Evolutionary conservation across 495 filamentous ascomycete genomes (phyloP), one percentile per base, ranked within the genome.

Genomic region (Penicillium lividum): DNA sequence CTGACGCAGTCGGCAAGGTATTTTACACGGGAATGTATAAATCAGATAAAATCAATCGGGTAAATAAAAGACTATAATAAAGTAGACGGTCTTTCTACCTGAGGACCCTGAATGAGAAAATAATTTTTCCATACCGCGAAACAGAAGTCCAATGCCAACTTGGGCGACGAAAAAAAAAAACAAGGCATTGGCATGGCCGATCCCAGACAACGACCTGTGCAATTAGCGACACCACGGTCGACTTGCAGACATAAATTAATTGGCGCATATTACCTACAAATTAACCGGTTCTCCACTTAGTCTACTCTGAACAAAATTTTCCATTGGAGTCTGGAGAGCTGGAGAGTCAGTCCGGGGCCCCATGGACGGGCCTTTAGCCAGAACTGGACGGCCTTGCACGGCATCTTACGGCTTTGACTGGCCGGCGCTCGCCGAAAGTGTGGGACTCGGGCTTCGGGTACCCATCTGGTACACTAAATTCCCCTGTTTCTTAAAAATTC

Each of bases 291-390:
- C 4, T 44, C 47, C 43, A 52, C 46, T 53, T 47, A 18, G 22
- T 40, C 38, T 40, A 0, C 31, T 33, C 31, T 6, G 31, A 53
- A 49, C 42, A 53, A 36, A 51, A 43, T 47, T 53, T 52, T 60
- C 52, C 33, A 40, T 40, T 38, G 34, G 10, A 13, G 9, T 38
- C 34, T 38, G 38, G 38, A 29, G 28, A 27, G 40, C 43, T 49
- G 38, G 36, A 47, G 48, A 34, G 18, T 56, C 60, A 66, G 57
- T 66, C 65, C 62, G 65, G 65, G 65, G 65, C 54, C 65, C 65
- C 59, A 31, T 13, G 47, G 46, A 42, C 62, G 65, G 62, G 33
- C 54, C 61, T 61, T 59, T 65, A 58, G 34, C 65, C 59, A 60
- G 65, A 62, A 66, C 47, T 40, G 60, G 59, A 60, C 47, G 43